Evolutionary conservation across 1,284 basidiomycete species (phyloP).

Genomic region (Tranzscheliella williamsii): DNA sequence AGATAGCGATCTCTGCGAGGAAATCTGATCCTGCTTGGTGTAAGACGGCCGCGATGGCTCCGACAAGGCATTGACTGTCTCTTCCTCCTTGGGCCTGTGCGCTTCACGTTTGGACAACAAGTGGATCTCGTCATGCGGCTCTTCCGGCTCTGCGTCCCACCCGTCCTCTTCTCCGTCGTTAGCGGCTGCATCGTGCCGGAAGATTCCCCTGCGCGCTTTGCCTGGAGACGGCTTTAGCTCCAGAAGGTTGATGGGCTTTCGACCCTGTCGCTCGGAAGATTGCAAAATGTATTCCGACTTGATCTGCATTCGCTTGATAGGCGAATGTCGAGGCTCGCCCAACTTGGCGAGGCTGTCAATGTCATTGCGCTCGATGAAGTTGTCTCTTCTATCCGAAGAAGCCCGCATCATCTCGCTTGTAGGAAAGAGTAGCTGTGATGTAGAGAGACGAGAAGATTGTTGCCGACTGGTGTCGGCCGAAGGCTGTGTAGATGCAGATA

Average conservation of each 20-base stretch:
- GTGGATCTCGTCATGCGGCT: no score
- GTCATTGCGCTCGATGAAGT: conserved; percentile 9
- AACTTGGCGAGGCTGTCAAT: conserved; percentile 22
- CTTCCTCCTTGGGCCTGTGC: background rate
- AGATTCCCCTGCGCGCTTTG: conserved; percentile 40
- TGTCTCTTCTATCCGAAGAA: conserved; percentile 4
- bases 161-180: conserved; percentile 18
- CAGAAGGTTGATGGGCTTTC: conserved; percentile 38
- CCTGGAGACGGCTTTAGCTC: conserved; percentile 40
- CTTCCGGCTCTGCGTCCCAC: conserved; percentile 5
- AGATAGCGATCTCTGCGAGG: conserved; percentile 7
- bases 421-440: background rate
- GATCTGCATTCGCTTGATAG: conserved; percentile 29
- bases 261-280: conserved; percentile 29
- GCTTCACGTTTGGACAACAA: no score
- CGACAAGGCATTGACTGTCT: no score
- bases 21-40: no score
- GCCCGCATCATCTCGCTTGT: background rate
- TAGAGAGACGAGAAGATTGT: no score
- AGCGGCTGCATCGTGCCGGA: conserved; percentile 16
- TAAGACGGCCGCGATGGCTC: no score
- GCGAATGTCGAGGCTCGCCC: conserved; percentile 32
- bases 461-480: no score
- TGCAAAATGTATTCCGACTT: conserved; percentile 29
- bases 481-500: background rate